Evolutionary conservation across 768 basidiomycete species (phyloP), one percentile per base, ranked within the genome.

Genomic region (Mycena kentingensis): DNA sequence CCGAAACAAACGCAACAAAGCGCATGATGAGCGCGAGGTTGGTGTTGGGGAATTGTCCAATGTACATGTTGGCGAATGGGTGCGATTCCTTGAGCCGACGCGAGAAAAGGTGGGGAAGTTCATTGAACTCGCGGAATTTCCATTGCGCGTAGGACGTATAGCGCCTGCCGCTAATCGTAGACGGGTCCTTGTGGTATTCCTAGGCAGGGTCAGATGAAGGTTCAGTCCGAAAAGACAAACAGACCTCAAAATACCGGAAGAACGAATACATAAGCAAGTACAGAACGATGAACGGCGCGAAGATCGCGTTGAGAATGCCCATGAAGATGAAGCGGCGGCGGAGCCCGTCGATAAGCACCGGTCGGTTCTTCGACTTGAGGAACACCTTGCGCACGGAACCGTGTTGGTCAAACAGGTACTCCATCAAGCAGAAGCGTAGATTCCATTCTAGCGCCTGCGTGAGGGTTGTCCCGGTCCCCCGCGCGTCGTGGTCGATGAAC

Each of bases 101-200:
- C 29, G 83, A 78, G 68, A 98, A 99, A 29, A 95, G 74, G 70
- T 99, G 97, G 0, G 93, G 90, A 8, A 99, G 76, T 64, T 99
- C 97, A 66, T 99, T 99, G 77, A 98, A 99, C 67, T 99, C 97
- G 50, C 97, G 81, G 66, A 98, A 98, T 66, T 98, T 98, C 97
- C 97, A 99, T 55, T 92, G 87, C 4, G 95, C 95, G 54, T 89
- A 95, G 0, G 87, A 88, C 0, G 97, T 99, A 64, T 98, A 99
- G 50, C 89, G 82, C 27, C 97, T 85, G 11, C 88, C 85, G 31
- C 94, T 90, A 43, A 98, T 93, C 1, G 93, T 87, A 0, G 97
- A 98, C 2, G 96, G 97, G 65, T 98, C 93, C 70, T 96, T 96
- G 80, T 93, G 96, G 64, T 98, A 98, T 78, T 99, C 95, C 97